These are phyloP conservation scores for Trichothecium sympodiale DNA, from an alignment of 2,329 filamentous ascomycete genomes.

Conservation along the genomic window DNA sequence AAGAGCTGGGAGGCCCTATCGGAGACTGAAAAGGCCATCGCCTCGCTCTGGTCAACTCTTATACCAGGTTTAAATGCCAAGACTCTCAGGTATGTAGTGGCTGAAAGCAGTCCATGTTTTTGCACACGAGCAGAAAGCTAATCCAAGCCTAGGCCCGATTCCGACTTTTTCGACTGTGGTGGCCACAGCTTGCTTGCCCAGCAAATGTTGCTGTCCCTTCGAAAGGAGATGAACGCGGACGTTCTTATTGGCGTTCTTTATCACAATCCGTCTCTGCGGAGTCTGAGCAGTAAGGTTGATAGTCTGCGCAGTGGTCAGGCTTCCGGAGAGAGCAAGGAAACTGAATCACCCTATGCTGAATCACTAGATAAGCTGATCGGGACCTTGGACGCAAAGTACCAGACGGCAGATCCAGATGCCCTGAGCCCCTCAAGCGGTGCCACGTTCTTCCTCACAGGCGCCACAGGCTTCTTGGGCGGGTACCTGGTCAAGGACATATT, in stretches of 20 bases:
- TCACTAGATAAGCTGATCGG: conserved; percentile 39
- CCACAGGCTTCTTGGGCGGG: conserved; percentile 67
- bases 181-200: conserved; percentile 46
- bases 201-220: conserved; percentile 57
- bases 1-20: conserved; percentile 40
- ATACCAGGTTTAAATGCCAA: conserved; percentile 56
- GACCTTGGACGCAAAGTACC: conserved; percentile 32
- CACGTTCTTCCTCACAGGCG: conserved; percentile 75
- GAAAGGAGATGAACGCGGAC: conserved; percentile 16
- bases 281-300: conserved; percentile 19
- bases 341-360: conserved; percentile 40
- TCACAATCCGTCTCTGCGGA: conserved; percentile 15
- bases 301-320: conserved; percentile 14
- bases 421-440: conserved; percentile 15
- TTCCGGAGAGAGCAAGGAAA: conserved; percentile 20
- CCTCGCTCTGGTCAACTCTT: conserved; percentile 59
- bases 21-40: conserved; percentile 26
- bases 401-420: conserved; percentile 22
- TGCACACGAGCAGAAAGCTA: no score
- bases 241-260: conserved; percentile 21
- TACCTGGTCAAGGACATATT: conserved; percentile 71
- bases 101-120: background rate
- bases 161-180: conserved; percentile 26
- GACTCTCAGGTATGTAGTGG: conserved; percentile 33
- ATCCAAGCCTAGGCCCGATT: conserved; percentile 31